These are phyloP conservation scores for Fallopia convolvulus DNA, from an alignment of 148 eudicot genomes.

Conservation along the genomic window DNA sequence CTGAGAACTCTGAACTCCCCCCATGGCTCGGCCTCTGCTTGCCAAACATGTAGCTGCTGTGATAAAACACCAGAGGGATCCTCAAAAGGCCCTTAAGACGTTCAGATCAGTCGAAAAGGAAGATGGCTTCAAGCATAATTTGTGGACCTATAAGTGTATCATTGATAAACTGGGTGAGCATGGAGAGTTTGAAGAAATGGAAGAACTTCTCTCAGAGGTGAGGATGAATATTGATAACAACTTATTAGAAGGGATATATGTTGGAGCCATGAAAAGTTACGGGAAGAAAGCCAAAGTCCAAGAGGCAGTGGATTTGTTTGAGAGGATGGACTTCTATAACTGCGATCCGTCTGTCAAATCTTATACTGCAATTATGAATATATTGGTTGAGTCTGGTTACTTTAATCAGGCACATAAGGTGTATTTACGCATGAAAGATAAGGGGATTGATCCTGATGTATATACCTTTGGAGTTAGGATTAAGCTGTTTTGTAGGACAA, in stretches of 20 bases:
- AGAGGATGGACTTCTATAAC: slow-evolving; percentile 89
- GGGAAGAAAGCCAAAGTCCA: slow-evolving; percentile 76
- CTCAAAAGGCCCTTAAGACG: slow-evolving; percentile 74
- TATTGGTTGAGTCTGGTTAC: slow-evolving; percentile 59
- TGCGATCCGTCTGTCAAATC: slow-evolving; percentile 65
- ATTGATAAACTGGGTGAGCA: slow-evolving; percentile 70
- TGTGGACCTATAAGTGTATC: slow-evolving; percentile 58
- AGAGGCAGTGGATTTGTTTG: slow-evolving; percentile 82
- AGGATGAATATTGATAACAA: slow-evolving; percentile 46
- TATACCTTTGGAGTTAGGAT: slow-evolving; percentile 80
- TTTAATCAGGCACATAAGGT: slow-evolving; percentile 89
- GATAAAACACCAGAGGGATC: slow-evolving; percentile 70
- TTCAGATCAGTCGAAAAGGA: slow-evolving; percentile 67
- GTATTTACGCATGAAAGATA: slow-evolving; percentile 78
- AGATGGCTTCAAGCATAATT: slow-evolving; percentile 69
- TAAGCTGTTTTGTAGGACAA: slow-evolving; percentile 77
- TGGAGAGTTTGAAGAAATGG: slow-evolving; percentile 81
- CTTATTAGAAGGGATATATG: slow-evolving; percentile 71
- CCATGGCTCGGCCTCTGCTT: slow-evolving; percentile 49
- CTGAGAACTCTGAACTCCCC: too few species aligned
- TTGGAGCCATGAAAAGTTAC: slow-evolving; percentile 71
- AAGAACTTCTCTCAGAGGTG: slow-evolving; percentile 57
- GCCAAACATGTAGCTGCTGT: slow-evolving; percentile 92
- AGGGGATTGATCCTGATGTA: slow-evolving; percentile 63
- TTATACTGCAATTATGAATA: slow-evolving; percentile 76